Conservation (phyloP, 495 filamentous ascomycete species). For the Collariella sp. region DNA sequence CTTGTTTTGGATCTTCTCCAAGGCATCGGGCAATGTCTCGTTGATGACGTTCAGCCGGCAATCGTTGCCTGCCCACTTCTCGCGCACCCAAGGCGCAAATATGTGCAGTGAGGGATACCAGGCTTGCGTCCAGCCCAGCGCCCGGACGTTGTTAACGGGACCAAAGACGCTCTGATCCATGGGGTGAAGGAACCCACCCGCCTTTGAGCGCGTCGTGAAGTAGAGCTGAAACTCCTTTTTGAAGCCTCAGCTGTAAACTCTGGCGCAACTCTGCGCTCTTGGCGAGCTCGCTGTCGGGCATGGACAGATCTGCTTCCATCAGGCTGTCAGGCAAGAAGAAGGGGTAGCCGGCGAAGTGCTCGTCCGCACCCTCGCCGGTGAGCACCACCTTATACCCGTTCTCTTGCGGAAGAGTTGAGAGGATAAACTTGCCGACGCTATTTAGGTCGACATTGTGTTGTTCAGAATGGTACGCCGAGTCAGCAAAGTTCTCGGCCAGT, state of each 20-base stretch:
- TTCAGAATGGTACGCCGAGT: constrained; percentile 44
- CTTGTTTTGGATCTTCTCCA: constrained; percentile 25
- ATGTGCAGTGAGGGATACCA: not conserved
- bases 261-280: constrained; percentile 4
- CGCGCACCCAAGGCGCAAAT: constrained; percentile 10
- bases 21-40: constrained; percentile 4
- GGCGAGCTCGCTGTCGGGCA: constrained; percentile 16
- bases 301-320: constrained; percentile 37
- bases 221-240: not conserved
- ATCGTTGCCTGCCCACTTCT: not conserved
- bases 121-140: not conserved
- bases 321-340: constrained; percentile 36
- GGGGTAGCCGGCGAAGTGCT: constrained; percentile 46
- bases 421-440: constrained; percentile 37
- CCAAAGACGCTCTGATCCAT: too few relatives aligned
- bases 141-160: not conserved
- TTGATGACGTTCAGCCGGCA: not conserved
- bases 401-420: constrained; percentile 36
- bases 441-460: constrained; percentile 40
- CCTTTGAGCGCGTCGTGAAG: too few relatives aligned
- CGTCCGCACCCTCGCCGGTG: constrained; percentile 47
- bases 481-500: constrained; percentile 39
- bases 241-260: constrained; percentile 4
- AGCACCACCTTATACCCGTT: constrained; percentile 44
- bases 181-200: not conserved